Conservation (phyloP, 2,329 filamentous ascomycete species). For the Diaporthe batatas region DNA sequence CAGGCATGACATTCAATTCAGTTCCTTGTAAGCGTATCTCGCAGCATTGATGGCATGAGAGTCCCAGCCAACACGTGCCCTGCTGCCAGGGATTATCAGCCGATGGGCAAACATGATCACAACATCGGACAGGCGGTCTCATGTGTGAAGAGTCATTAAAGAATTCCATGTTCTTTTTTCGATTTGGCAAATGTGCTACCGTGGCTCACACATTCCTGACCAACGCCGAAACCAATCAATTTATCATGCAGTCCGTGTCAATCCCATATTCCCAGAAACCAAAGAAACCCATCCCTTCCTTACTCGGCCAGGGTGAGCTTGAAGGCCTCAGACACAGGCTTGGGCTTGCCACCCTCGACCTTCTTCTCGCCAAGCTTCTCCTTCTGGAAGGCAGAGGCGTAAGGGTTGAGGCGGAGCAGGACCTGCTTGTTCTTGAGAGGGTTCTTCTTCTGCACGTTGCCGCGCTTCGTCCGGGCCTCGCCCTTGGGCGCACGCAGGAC, state of each 20-base stretch:
- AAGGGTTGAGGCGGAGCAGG: conserved; percentile 97
- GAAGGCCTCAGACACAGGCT: conserved; percentile 46
- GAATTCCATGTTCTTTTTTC: conserved; percentile 42
- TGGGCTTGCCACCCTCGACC: conserved; percentile 49
- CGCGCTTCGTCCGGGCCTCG: conserved; percentile 88
- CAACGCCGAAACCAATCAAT: conserved; percentile 43
- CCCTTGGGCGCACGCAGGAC: conserved; percentile 94
- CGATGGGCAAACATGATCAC: conserved; percentile 21
- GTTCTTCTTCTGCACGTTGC: conserved; percentile 99
- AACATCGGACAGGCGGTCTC: conserved; percentile 10
- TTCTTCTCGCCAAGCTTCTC: conserved; percentile 82
- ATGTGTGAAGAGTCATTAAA: conserved; percentile 36
- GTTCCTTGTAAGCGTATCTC: conserved; percentile 1
- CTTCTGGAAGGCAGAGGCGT: conserved; percentile 91
- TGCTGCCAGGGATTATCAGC: neutral
- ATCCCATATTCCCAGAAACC: conserved; percentile 38
- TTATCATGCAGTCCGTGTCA: conserved; percentile 42
- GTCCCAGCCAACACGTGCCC: neutral
- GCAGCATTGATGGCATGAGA: neutral
- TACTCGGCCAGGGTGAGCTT: conserved; percentile 47
- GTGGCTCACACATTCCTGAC: conserved; percentile 43
- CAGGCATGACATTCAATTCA: conserved; percentile 1
- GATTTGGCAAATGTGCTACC: conserved; percentile 43
- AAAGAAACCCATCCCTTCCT: conserved; percentile 36
- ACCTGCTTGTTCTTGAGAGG: conserved; percentile 99